Evolutionary conservation across 352 stramenopile species (phyloP).

Genomic region (Globisporangium polare): DNA sequence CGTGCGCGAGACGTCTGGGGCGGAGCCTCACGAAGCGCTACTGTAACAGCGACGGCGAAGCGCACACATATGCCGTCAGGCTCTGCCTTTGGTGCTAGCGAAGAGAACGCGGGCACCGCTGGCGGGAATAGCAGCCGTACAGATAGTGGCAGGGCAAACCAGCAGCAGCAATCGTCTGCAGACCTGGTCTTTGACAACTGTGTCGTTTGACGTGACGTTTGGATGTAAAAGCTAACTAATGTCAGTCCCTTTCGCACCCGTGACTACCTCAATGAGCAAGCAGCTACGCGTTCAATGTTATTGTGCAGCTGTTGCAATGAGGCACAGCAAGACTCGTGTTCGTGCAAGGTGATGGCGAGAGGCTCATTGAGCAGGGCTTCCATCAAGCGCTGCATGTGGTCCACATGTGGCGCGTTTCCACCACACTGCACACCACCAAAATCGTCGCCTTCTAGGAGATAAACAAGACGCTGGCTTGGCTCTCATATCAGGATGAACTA

Average conservation of each 20-base stretch:
- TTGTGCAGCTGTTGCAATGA: too few species aligned
- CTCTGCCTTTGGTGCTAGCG: not conserved
- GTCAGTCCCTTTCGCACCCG: not conserved
- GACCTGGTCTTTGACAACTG: not conserved
- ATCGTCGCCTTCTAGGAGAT: not conserved
- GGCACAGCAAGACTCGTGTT: too few species aligned
- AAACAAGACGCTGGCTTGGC: not conserved
- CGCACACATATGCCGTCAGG: not conserved
- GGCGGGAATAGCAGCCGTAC: not conserved
- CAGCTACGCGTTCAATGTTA: too few species aligned
- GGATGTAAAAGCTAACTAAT: not conserved
- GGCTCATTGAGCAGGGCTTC: too few species aligned
- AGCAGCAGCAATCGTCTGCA: not conserved
- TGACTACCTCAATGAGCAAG: too few species aligned
- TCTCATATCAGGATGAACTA: not conserved
- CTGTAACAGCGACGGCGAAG: not conserved
- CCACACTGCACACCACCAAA: conserved; percentile 12
- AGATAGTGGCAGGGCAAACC: not conserved
- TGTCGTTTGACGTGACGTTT: not conserved
- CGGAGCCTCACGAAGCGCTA: not conserved
- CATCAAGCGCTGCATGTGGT: too few species aligned
- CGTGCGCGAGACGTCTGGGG: not conserved
- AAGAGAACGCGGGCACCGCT: not conserved
- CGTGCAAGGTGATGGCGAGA: too few species aligned
- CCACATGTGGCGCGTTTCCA: conserved; percentile 7